These are phyloP conservation scores for Candida tallmaniae DNA, from an alignment of 805 yeast species.

Conservation along the genomic window DNA sequence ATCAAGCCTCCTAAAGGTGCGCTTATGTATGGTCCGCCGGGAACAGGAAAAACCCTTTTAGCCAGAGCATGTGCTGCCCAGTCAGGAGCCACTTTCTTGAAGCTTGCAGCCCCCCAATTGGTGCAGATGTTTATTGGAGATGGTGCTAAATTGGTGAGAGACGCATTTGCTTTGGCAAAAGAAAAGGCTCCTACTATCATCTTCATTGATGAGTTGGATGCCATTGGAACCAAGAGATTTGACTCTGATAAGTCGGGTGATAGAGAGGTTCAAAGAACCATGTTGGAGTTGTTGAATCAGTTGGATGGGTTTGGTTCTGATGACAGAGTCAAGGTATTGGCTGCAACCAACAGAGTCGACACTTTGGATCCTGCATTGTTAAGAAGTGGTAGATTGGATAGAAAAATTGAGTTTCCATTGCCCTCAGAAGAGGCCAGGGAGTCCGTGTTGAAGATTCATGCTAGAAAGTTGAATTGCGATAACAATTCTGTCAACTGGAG, in stretches of 20 bases:
- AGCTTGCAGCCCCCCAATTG: constrained; percentile 43
- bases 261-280: constrained; percentile 44
- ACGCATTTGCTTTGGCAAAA: constrained; percentile 44
- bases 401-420: constrained; percentile 96
- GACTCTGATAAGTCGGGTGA: constrained; percentile 45
- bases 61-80: constrained; percentile 48
- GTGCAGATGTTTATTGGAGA: constrained; percentile 47
- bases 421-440: constrained; percentile 98
- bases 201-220: constrained; percentile 45
- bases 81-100: constrained; percentile 42
- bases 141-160: constrained; percentile 43
- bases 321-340: constrained; percentile 94
- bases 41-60: constrained; percentile 43
- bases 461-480: constrained; percentile 93
- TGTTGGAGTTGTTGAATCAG: constrained; percentile 46
- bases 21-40: constrained; percentile 47
- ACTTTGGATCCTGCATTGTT: constrained; percentile 97
- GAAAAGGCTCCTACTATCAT: constrained; percentile 45
- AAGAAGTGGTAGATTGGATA: constrained; percentile 95
- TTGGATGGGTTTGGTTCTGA: constrained; percentile 95
- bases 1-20: constrained; percentile 61
- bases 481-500: constrained; percentile 88
- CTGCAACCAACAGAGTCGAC: constrained; percentile 98
- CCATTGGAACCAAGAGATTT: constrained; percentile 43
- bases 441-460: constrained; percentile 92